Evolutionary conservation across 2,329 filamentous ascomycete genomes (phyloP), one percentile per base, ranked within the genome.

Genomic region (Penicillium sp.): DNA sequence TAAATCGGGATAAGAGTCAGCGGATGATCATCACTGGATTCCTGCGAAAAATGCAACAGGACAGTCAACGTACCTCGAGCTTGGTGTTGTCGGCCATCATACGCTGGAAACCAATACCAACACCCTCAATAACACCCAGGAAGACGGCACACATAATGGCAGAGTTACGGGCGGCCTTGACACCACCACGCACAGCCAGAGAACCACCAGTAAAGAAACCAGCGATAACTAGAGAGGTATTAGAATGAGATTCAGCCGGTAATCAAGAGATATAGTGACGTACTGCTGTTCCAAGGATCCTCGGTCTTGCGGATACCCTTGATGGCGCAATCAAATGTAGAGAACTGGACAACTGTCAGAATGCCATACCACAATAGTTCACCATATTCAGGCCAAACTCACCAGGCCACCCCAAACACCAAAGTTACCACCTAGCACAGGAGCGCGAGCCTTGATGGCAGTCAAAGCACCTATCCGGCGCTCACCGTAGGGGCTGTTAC

Each of bases 341-440:
- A 55, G 53, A 55, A 55, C 53, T 55, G n/a, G 28, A 30, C 15
- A 38, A 13, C n/a, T 33, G 37, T 55, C 28, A 55, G 37, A 30
- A 24, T 38, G 24, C 51, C 40, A 55, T 42, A 17, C 15, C 38
- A 22, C 24, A 9, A n/a, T 0, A 17, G 28, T n/a, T 6, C 19
- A n/a, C 2, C 33, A 5, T 12, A 3, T 26, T 19, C 33, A 26
- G 7, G 37, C 5, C 35, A 53, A 40, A 72, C 89, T 92, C 85
- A 98, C 98, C 61, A 98, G 83, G 69, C 95, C 95, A 76, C 95
- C 94, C 94, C 95, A 98, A 60, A 96, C 92, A 73, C 94, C 94
- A 73, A 98, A 99, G 84, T 99, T 99, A 74, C 95, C 95, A 75
- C 95, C 95, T 53, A 98, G 86, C 37, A 98, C 94, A 2, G 95